These are phyloP conservation scores for Trichoderma guizhouense DNA, from an alignment of 2,329 filamentous ascomycete genomes.

Conservation along the genomic window DNA sequence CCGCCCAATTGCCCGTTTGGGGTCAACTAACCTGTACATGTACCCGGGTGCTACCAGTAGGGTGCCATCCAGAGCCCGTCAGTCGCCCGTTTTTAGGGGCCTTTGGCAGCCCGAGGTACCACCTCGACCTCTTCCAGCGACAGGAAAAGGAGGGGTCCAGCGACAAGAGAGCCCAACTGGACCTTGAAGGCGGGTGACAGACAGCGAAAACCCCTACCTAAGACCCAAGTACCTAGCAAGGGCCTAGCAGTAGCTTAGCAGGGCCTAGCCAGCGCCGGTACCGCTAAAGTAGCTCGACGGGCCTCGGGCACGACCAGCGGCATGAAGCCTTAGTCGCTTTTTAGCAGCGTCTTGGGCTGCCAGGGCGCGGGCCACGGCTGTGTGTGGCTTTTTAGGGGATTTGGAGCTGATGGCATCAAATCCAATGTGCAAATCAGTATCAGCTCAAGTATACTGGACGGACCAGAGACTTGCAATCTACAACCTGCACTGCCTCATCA, in stretches of 20 bases:
- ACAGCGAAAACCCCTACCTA: not conserved
- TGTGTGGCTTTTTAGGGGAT: not conserved
- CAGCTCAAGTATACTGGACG: not conserved
- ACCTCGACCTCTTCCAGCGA: not conserved
- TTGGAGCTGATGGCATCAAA: not conserved
- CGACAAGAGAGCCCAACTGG: not conserved
- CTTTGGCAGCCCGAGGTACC: not conserved
- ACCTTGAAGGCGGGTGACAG: not conserved
- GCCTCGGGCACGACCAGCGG: not conserved
- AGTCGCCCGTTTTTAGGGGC: not conserved
- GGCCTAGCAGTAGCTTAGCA: not conserved
- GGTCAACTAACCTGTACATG: not conserved
- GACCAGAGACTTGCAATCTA: not conserved
- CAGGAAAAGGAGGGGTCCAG: slow-evolving; percentile 3
- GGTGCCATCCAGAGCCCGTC: not conserved
- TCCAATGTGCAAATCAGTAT: not conserved
- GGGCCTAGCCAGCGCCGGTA: not conserved
- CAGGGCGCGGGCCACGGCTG: not conserved
- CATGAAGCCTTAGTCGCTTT: not conserved
- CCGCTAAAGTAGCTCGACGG: not conserved
- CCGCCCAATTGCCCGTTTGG: slow-evolving; percentile 10
- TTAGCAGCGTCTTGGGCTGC: not conserved
- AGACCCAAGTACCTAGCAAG: not conserved
- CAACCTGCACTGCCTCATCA: not conserved
- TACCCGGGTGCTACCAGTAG: not conserved